Conservation (phyloP, 2,329 filamentous ascomycete species). For the Pestalotiopsis sp. region DNA sequence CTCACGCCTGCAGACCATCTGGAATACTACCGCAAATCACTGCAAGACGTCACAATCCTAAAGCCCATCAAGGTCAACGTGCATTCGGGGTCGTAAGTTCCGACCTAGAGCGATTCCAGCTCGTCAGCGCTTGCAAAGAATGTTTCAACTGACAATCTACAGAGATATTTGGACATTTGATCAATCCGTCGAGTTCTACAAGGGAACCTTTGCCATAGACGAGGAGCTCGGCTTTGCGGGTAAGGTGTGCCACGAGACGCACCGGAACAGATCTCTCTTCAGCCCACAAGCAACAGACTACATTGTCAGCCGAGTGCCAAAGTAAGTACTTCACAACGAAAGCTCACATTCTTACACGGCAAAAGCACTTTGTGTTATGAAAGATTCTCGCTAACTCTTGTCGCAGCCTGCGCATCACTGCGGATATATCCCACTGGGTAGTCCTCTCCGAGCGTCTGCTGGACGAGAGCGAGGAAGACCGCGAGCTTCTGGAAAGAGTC, state of each 20-base stretch:
- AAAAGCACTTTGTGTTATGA: no score
- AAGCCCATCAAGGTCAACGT: conserved; percentile 19
- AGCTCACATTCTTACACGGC: background rate
- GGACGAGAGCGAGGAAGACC: conserved; percentile 21
- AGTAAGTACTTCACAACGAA: conserved; percentile 21
- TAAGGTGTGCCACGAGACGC: conserved; percentile 35
- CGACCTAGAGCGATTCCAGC: no score
- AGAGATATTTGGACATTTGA: conserved; percentile 36
- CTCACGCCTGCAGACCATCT: conserved; percentile 16
- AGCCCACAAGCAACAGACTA: conserved; percentile 31
- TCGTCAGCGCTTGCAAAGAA: background rate
- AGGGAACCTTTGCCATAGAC: conserved; percentile 32
- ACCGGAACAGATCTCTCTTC: conserved; percentile 34
- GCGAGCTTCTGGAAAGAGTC: conserved; percentile 22
- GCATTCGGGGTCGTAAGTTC: conserved; percentile 19
- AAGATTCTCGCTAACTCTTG: background rate
- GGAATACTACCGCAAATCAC: conserved; percentile 17
- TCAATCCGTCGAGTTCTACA: conserved; percentile 35
- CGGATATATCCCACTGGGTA: conserved; percentile 30
- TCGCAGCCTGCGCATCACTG: conserved; percentile 25
- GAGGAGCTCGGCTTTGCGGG: conserved; percentile 32
- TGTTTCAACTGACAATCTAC: background rate
- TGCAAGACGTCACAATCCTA: conserved; percentile 15
- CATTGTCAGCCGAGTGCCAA: conserved; percentile 32
- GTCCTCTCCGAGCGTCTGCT: conserved; percentile 26